phyloP scores from a whole-genome alignment of 2,329 filamentous ascomycete genomes.

The Curvularia lunata region DNA sequence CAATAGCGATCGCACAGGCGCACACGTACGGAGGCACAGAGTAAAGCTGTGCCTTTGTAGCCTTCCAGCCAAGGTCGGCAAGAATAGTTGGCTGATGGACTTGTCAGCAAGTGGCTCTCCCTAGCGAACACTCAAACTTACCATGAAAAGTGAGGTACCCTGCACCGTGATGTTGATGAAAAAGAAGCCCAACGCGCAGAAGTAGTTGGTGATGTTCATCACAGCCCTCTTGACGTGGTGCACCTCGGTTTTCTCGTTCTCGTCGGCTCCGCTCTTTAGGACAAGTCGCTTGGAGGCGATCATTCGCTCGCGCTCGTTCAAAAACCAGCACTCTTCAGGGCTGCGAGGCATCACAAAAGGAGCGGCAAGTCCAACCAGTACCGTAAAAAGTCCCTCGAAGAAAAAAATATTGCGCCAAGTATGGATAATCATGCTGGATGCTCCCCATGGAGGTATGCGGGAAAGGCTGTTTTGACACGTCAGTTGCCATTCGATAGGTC shows the following conservation, averaged over 20 bases:
- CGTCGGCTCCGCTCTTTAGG: conserved; percentile 56
- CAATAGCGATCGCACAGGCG: conserved; percentile 46
- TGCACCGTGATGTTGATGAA: conserved; percentile 66
- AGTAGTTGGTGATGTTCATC: conserved; percentile 64
- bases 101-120: not conserved
- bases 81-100: conserved; percentile 46
- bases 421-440: conserved; percentile 52
- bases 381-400: conserved; percentile 65
- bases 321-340: conserved; percentile 57
- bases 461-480: conserved; percentile 29
- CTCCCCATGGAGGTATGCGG: conserved; percentile 61
- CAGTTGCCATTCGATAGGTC: not conserved
- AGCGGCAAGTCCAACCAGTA: conserved; percentile 56
- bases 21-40: conserved; percentile 50
- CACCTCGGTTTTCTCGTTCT: conserved; percentile 56
- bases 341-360: conserved; percentile 61
- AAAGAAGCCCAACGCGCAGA: conserved; percentile 65
- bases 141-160: conserved; percentile 50
- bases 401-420: conserved; percentile 63
- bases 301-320: conserved; percentile 60
- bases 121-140: conserved; percentile 18
- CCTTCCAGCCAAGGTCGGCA: conserved; percentile 46
- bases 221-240: conserved; percentile 61
- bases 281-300: conserved; percentile 62
- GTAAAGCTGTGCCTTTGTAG: conserved; percentile 49